These are phyloP conservation scores for Pulicaria dysenterica DNA, from an alignment of 129 eudicot genomes.

Conservation along the genomic window DNA sequence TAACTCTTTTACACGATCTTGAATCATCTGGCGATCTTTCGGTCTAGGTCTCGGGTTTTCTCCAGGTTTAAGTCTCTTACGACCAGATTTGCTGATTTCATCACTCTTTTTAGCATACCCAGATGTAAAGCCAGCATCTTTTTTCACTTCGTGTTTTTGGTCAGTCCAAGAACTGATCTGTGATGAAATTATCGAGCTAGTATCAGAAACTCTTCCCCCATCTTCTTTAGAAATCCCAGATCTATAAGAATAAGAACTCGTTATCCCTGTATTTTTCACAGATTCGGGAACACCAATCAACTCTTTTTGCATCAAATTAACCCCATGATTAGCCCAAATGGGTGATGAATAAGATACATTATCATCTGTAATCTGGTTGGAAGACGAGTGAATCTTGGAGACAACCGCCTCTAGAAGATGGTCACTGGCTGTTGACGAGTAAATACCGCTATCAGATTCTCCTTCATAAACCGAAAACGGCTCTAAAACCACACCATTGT, in stretches of 20 bases:
- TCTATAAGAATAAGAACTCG: constrained; percentile 41
- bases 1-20: constrained; percentile 93
- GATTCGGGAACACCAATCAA: constrained; percentile 45
- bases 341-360: constrained; percentile 43
- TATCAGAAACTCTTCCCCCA: constrained; percentile 41
- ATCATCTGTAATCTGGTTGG: constrained; percentile 53
- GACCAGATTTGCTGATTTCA: constrained; percentile 61
- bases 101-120: constrained; percentile 57
- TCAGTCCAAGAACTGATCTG: constrained; percentile 69
- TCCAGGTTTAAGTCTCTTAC: constrained; percentile 88
- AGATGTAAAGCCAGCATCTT: constrained; percentile 44
- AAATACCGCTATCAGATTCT: constrained; percentile 59
- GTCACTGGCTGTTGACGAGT: constrained; percentile 49
- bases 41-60: constrained; percentile 95
- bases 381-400: constrained; percentile 49
- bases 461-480: constrained; percentile 49
- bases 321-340: constrained; percentile 35
- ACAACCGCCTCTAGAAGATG: constrained; percentile 88
- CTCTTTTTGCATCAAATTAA: constrained; percentile 46
- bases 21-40: constrained; percentile 98
- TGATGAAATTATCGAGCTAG: constrained; percentile 61
- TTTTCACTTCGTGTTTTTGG: constrained; percentile 42
- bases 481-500: constrained; percentile 19
- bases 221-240: constrained; percentile 58
- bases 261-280: constrained; percentile 41